Base-by-base conservation (phyloP, 495 filamentous ascomycete species). In the Penicillium antarcticum region DNA sequence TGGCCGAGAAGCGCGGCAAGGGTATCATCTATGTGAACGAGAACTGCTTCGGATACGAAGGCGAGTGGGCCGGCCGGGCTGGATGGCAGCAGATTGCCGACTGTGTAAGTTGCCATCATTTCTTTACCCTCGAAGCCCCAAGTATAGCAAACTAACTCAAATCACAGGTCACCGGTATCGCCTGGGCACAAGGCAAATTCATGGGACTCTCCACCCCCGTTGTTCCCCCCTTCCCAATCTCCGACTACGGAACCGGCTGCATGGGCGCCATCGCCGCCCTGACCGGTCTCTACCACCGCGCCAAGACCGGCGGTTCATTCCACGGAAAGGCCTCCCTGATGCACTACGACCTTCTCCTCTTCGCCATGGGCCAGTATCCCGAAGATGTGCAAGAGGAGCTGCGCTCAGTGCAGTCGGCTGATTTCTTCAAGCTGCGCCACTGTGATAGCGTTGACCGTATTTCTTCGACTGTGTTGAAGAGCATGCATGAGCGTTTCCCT, bases 191-290 rank as follows among this genome's bases (percentile, higher is more conserved):
- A 65, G 87, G 87, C 9, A 51, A 78, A 38, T 85, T 84, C 66
- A 89, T 91, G 85, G 85, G 85, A 10, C 69, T 82, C 9, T 59
- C 77, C 10, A 82, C 83, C 53, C 87, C 87, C 3, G 80, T 89
- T n/a, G 81, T 90, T 0, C 88, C 87, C 41, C 87, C 87, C 0
- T 91, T 90, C 67, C 88, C 87, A 18, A 90, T 88, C 73, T 88
- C 83, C 33, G 88, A 91, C 69, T 91, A 92, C 65, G 84, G 87
- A 24, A 89, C 87, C 2, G 87, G 78, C 21, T 81, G 80, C 54
- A 80, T 87, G 68, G 85, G 85, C 17, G 78, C 79, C 23, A 77
- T 86, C 52, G 82, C 83, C 23, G 85, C 83, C 4, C 70, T 88
- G 39, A 73, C 74, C 0, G 85, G 84, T 21, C 76, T 89, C 13